Base-by-base conservation (phyloP, 768 basidiomycete genomes). In the Suillus plorans region DNA sequence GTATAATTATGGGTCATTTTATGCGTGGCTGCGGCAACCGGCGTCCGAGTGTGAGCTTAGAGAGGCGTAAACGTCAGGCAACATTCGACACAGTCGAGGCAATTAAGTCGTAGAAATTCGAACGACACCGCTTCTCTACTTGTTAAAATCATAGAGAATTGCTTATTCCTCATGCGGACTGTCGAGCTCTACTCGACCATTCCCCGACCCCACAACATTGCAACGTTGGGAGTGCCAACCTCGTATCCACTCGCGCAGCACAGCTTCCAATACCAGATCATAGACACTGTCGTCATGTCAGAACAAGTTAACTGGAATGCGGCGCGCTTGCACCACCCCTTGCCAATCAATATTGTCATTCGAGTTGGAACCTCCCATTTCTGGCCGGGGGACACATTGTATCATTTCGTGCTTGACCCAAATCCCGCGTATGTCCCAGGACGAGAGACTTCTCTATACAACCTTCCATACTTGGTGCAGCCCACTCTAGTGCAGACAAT, bases 381-480 rank as follows among this genome's bases (percentile, higher is more conserved):
- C 3, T 91, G 89, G 89, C 87, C 89, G 1, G 82, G 86, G 66
- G 90, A 91, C 72, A 74, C 86, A 31, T 79, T 91, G n/a, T 87
- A 90, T 68, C 85, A 87, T 72, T 89, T 82, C 70, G 70, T 80
- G 41, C 77, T 91, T 18, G 71, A 71, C 2, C 81, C 83, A 0
- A 85, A 87, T 70, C 67, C 74, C 3, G 63, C 70, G 10, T 85
- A 80, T 69, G 67, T 71, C 36, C 64, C 66, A 18, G 56, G 42
- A 13, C 57, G 63, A n/a, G 28, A 37, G 13, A 67, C 74, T 50
- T 63, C 67, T 13, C 64, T 73, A 44, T 66, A 71, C 28, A 85
- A 85, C 62, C 64, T 80, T 14, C 86, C 86, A 1, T 87, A 86
- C 65, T 71, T 80, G 13, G 73, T 78, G 0, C 80, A 78, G 0